These are phyloP conservation scores for Penicillium expansum DNA, from an alignment of 2,329 filamentous ascomycete species.

Conservation along the genomic window DNA sequence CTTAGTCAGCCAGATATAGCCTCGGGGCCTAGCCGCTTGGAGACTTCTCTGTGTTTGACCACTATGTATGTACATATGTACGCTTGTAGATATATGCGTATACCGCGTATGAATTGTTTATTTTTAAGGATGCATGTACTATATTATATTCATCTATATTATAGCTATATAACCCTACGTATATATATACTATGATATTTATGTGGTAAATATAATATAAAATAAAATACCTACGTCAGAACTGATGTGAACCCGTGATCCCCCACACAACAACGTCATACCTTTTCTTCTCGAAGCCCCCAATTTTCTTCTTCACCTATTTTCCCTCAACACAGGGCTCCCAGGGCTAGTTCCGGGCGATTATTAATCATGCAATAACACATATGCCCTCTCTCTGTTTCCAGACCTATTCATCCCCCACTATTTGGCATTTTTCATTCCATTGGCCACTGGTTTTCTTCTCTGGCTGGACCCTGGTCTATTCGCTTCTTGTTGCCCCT, in stretches of 20 bases:
- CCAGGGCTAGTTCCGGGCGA: neutral
- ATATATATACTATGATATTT: no score
- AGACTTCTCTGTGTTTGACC: no score
- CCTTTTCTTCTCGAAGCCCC: constrained; percentile 22
- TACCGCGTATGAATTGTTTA: no score
- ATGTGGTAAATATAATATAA: no score
- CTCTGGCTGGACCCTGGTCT: constrained; percentile 18
- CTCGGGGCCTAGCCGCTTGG: no score
- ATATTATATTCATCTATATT: no score
- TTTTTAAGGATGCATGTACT: no score
- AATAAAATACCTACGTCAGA: constrained; percentile 12
- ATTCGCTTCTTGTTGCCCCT: constrained; percentile 19
- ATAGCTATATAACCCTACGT: no score
- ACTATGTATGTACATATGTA: no score
- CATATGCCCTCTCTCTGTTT: constrained; percentile 11
- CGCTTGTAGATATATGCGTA: no score
- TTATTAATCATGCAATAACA: constrained; percentile 25
- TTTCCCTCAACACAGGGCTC: neutral
- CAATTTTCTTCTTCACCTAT: constrained; percentile 18
- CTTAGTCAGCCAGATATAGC: no score
- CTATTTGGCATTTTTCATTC: neutral
- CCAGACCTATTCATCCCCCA: constrained; percentile 11
- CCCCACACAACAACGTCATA: constrained; percentile 30
- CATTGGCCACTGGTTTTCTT: constrained; percentile 1
- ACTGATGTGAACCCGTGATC: constrained; percentile 20